phyloP scores from a whole-genome alignment of 116 monocot species.

The Iris pallida region DNA sequence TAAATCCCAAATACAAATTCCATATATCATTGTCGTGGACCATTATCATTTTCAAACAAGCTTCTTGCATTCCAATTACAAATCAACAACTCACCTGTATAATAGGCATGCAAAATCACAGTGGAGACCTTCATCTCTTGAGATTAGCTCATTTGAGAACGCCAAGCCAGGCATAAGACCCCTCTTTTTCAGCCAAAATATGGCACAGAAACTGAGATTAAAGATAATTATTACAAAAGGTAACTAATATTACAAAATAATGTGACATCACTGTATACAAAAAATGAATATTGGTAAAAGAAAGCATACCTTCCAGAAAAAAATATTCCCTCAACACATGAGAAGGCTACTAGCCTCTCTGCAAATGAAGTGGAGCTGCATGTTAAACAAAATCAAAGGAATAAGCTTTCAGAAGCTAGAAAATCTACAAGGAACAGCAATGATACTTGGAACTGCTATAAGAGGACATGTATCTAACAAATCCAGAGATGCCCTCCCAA shows the following conservation, averaged over 20 bases:
- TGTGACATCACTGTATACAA: background rate
- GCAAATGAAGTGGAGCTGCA: slow-evolving; percentile 33
- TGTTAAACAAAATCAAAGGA: background rate
- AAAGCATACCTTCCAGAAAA: slow-evolving; percentile 33
- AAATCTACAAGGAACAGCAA: no score
- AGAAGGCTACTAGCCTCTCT: slow-evolving; percentile 32
- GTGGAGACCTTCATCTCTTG: slow-evolving; percentile 42
- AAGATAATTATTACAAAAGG: background rate
- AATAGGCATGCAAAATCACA: slow-evolving; percentile 39
- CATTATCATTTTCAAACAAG: no score
- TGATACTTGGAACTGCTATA: no score
- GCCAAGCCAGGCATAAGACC: slow-evolving; percentile 41
- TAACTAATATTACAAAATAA: background rate
- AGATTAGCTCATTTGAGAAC: slow-evolving; percentile 41
- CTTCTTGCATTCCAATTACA: no score
- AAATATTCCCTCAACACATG: slow-evolving; percentile 25
- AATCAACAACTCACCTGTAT: slow-evolving; percentile 16
- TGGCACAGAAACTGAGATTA: slow-evolving; percentile 29
- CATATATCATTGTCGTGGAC: no score
- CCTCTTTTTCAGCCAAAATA: slow-evolving; percentile 48
- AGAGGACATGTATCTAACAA: no score
- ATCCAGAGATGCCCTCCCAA: no score
- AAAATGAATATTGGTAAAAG: background rate
- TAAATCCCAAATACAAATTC: no score
- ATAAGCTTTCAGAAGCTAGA: no score